Evolutionary conservation across 1,139 yeast species (phyloP).

Genomic region (Geotrichum siamense): DNA sequence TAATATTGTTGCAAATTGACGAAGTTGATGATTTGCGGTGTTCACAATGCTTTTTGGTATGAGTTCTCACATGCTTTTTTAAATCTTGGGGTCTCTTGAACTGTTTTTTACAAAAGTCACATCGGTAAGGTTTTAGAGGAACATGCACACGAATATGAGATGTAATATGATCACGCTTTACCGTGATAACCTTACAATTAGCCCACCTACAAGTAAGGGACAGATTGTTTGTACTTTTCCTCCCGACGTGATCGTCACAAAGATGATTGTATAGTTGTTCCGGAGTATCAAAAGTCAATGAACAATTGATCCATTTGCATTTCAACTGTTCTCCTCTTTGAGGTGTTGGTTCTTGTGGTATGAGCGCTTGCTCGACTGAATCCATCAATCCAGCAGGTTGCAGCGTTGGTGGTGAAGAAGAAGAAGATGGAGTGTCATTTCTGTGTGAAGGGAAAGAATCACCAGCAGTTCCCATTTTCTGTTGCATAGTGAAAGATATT

Average conservation of each 20-base stretch:
- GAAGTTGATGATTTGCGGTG: too few species aligned
- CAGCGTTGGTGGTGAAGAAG: too few species aligned
- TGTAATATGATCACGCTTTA: conserved; percentile 91
- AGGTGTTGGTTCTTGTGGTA: background rate
- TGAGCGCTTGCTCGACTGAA: too few species aligned
- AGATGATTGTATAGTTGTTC: conserved; percentile 75
- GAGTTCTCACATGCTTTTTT: conserved; percentile 85
- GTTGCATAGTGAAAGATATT: too few species aligned
- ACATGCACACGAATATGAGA: conserved; percentile 93
- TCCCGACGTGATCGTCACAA: conserved; percentile 86
- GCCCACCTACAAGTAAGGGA: conserved; percentile 82
- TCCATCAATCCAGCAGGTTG: too few species aligned
- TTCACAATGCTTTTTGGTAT: conserved; percentile 36
- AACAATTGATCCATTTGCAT: conserved; percentile 74
- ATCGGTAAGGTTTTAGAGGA: conserved; percentile 82
- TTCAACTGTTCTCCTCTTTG: conserved; percentile 29
- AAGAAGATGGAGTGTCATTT: too few species aligned
- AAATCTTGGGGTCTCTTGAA: conserved; percentile 96
- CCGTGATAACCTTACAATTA: conserved; percentile 66
- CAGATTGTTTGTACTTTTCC: conserved; percentile 76
- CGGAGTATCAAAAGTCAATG: conserved; percentile 51
- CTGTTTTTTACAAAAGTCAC: conserved; percentile 68
- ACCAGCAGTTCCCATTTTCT: too few species aligned
- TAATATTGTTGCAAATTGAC: too few species aligned
- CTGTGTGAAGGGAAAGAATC: too few species aligned